Evolutionary conservation across 2,329 filamentous ascomycete genomes (phyloP), one percentile per base, ranked within the genome.

Genomic region (Aspergillus sp.): DNA sequence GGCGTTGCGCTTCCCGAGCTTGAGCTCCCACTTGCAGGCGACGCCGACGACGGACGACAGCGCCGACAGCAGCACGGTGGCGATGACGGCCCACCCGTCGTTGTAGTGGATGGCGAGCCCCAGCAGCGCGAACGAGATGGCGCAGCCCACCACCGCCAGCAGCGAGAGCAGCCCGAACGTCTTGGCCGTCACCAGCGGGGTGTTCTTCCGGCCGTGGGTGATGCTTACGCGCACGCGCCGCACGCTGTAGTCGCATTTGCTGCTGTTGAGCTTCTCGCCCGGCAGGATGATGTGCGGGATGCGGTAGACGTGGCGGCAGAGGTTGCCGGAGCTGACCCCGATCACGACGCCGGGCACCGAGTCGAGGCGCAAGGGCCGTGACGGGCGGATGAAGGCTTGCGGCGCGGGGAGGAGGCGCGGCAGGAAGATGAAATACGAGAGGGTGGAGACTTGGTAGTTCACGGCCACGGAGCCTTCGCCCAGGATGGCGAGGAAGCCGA

Each of bases 391-490:
- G n/a, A 87, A 74, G 44, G 81, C 81, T 67, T 86, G 83, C 1
- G 84, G 83, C 1, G 84, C 84, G 7, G 83, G 84, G 23, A 86
- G 77, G 47, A 86, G 77, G 45, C 83, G 79, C 23, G 84, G 84
- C 3, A 86, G 72, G 36, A 82, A 75, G 58, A 81, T 83, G 31
- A 82, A 74, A 55, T 77, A 74, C 9, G 81, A 82, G n/a, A 82
- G 78, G 2, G 82, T 85, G 56, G 85, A 78, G 47, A 80, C 75
- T 64, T 85, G 83, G 2, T 79, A 72, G 62, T 85, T 82, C 54
- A 81, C 79, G 41, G 78, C 75, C 55, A 86, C 82, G 16, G 80
- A 78, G 2, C 77, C 78, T 69, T 86, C 83, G 64, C 83, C 83
- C 52, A 86, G 82, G 60, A 86, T 80, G 54, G 83, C 83, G 48